Base-by-base conservation (phyloP, 495 filamentous ascomycete genomes). In the Aspergillus bertholletiae region DNA sequence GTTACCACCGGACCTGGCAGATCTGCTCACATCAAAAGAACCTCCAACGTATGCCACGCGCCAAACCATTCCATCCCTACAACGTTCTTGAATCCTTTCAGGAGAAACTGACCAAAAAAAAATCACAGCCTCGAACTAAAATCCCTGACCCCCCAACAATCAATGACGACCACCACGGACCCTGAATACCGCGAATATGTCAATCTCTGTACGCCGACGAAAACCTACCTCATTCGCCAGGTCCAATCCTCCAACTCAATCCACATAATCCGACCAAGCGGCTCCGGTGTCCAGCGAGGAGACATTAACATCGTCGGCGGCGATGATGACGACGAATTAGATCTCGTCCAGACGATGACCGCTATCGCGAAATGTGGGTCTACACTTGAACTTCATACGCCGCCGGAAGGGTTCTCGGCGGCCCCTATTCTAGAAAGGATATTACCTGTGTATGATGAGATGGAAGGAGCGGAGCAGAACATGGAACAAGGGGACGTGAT, bases 211-310 rank as follows among this genome's bases (percentile, higher is more conserved):
- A 88, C 86, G 3, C 68, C 80, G 2, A 72, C 75, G 15, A 77
- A 84, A 64, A 92, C 87, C 18, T 97, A 86, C 75, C 84, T 84
- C 27, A 77, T 96, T 47, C 89, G 89, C 18, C 90, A 96, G 69
- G 91, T 96, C 57, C 90, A 93, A 63, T 93, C 91, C 0, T 96
- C 91, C 15, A 97, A 97, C 65, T 87, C 87, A 6, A 72, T 96
- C 32, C 88, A 90, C 68, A 65, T 96, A 7, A 74, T 90, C 24
- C 68, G 76, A 26, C 80, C 89, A n/a, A 77, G 75, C 41, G 60
- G 58, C 4, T 67, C 62, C 12, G 51, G 58, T 3, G 64, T 65
- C 43, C 56, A 68, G 18, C 50, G 53, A 7, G 63, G 58, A 13
- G 67, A 72, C 49, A 69, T 71, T 39, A 65, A 64, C 34, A 63